Evolutionary conservation across 768 basidiomycete genomes (phyloP), one percentile per base, ranked within the genome.

Genomic region (Suillus ampliporus): DNA sequence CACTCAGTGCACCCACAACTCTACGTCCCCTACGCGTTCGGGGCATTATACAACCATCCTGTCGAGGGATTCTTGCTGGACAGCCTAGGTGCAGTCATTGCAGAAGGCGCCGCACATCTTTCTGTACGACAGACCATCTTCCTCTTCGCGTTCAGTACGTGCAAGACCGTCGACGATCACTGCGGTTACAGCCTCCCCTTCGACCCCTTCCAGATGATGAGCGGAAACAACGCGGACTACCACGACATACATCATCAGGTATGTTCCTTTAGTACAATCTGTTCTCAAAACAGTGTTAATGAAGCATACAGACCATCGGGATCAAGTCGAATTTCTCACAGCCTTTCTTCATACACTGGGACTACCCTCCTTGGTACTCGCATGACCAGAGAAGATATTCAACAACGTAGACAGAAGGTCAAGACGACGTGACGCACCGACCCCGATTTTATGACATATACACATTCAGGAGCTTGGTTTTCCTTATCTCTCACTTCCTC

Each of bases 211-310:
- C 97, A 99, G 75, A 70, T 92, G 70, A 65, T 98, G 60, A 92
- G 89, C 56, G 78, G 82, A 4, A 99, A 99, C 74, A 97, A 94
- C 73, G 91, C 95, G 1, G 94, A 97, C 76, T 99, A 97, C 76
- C 97, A 98, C 74, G 97, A 98, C 75, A 97, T 99, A 64, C 97
- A 99, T 71, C 97, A 98, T 75, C 95, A 96, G 83, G 92, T 90
- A 61, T 46, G 4, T 1, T 23, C 41, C 11, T 56, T 28, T 3
- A 51, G 6, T 34, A 38, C 58, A 4, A 13, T 61, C 19, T 35
- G 38, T 61, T 17, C 31, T 34, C 13, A 10, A 14, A 19, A 17
- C 47, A 21, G 38, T 13, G 38, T 17, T 57, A 21, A 58, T n/a
- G 17, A 61, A 9, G 37, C 21, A 21, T 28, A 34, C 40, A 66